These are phyloP conservation scores for Lathyrus tuberosus DNA, from an alignment of 306 rosid genomes.

Conservation along the genomic window DNA sequence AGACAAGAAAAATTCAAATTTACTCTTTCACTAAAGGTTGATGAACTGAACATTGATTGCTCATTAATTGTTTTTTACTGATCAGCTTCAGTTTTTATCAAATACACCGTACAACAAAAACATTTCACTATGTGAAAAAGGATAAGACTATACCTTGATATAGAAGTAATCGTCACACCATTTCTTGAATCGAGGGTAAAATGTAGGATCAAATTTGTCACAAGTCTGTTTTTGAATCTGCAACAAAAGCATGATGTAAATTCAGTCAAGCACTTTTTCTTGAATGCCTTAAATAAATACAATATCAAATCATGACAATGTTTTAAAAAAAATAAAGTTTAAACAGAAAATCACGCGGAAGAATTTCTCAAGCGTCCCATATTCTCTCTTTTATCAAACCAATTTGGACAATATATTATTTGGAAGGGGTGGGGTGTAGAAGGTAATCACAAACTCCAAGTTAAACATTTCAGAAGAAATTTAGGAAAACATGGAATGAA, in stretches of 20 bases:
- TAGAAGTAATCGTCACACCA: slow-evolving; percentile 99
- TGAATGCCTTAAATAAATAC: slow-evolving; percentile 21
- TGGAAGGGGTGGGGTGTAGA: not conserved
- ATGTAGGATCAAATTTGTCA: slow-evolving; percentile 94
- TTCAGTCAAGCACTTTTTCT: not conserved
- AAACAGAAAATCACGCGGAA: slow-evolving; percentile 20
- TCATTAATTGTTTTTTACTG: not conserved
- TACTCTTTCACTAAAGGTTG: slow-evolving; percentile 23
- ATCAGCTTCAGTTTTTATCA: slow-evolving; percentile 6
- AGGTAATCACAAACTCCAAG: not conserved
- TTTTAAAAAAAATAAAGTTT: not conserved
- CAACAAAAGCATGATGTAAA: slow-evolving; percentile 33
- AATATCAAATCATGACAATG: not conserved
- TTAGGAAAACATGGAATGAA: slow-evolving; percentile 10
- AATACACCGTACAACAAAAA: slow-evolving; percentile 12
- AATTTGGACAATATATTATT: slow-evolving; percentile 3
- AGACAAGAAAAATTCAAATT: not conserved
- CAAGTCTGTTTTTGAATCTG: slow-evolving; percentile 83
- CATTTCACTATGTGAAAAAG: slow-evolving; percentile 22
- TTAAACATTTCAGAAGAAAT: not conserved
- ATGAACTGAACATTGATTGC: slow-evolving; percentile 20
- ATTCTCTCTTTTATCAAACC: not conserved
- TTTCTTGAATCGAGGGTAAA: slow-evolving; percentile 94
- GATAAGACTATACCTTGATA: slow-evolving; percentile 67
- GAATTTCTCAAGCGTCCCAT: not conserved